phyloP scores from a whole-genome alignment of 2,329 filamentous ascomycete genomes.

The Aspergillus japonicus region DNA sequence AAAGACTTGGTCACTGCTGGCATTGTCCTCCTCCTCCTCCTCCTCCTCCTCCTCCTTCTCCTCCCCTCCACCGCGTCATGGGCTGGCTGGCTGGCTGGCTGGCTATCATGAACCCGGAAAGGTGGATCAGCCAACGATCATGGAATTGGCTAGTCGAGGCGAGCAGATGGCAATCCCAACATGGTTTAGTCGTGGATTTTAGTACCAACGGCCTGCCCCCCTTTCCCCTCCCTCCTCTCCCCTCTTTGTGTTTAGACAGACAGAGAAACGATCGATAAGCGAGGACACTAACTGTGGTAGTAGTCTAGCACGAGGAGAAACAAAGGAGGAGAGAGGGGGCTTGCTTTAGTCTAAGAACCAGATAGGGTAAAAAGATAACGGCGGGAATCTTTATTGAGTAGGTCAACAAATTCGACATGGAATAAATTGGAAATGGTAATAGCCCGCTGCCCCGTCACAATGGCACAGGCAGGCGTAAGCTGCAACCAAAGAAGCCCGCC shows the following conservation, averaged over 20 bases:
- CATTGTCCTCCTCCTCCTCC: no score
- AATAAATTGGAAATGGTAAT: background rate
- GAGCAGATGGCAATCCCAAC: background rate
- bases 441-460: constrained; percentile 1
- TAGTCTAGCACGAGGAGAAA: constrained; percentile 9
- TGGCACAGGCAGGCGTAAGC: background rate
- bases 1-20: no score
- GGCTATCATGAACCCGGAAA: no score
- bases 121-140: background rate
- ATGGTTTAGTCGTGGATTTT: background rate
- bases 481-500: background rate
- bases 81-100: no score
- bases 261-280: constrained; percentile 15
- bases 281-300: background rate
- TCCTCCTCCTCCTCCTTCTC: no score
- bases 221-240: background rate
- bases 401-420: background rate
- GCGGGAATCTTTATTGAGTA: background rate
- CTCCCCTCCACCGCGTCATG: no score
- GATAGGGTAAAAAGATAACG: no score
- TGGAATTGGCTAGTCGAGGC: background rate
- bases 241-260: background rate
- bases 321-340: no score
- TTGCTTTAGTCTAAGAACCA: no score
- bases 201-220: no score